These are phyloP conservation scores for Globisporangium spinosum DNA, from an alignment of 352 stramenopile genomes.

Conservation along the genomic window DNA sequence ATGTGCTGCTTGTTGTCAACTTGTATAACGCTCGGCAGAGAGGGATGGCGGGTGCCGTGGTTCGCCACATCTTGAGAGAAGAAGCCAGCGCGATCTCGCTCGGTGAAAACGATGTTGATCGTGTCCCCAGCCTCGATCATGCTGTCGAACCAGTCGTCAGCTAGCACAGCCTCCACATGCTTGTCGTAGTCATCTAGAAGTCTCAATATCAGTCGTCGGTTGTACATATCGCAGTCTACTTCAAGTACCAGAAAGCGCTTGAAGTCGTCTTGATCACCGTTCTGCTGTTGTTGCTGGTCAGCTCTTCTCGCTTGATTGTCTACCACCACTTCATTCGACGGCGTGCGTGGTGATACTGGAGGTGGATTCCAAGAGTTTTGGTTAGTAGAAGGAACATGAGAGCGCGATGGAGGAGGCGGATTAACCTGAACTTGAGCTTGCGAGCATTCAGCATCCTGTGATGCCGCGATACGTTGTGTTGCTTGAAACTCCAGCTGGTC, in stretches of 20 bases:
- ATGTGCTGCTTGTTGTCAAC: conserved; percentile 58
- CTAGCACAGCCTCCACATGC: conserved; percentile 53
- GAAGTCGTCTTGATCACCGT: conserved; percentile 30
- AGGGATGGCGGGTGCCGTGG: not conserved
- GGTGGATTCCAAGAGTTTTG: conserved; percentile 11
- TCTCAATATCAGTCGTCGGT: conserved; percentile 49
- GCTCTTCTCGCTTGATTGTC: not conserved
- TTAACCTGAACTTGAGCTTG: conserved; percentile 24
- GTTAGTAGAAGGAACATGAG: conserved; percentile 20
- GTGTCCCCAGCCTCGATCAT: conserved; percentile 65
- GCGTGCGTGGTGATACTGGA: conserved; percentile 4
- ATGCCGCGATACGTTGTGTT: conserved; percentile 32
- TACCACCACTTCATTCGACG: conserved; percentile 9
- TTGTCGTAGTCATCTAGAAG: conserved; percentile 66
- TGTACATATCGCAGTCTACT: conserved; percentile 45
- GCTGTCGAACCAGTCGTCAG: conserved; percentile 79
- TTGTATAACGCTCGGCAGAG: conserved; percentile 19
- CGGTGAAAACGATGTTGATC: conserved; percentile 76
- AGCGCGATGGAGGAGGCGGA: conserved; percentile 18
- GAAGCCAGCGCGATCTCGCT: conserved; percentile 35
- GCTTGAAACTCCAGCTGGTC: conserved; percentile 68
- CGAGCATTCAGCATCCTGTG: conserved; percentile 11
- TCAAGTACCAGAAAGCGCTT: conserved; percentile 65
- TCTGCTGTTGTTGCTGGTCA: not conserved
- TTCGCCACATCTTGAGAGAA: conserved; percentile 34